These are phyloP conservation scores for Saccharomyces hybrid DNA, from an alignment of 1,139 yeast genomes.

Conservation along the genomic window DNA sequence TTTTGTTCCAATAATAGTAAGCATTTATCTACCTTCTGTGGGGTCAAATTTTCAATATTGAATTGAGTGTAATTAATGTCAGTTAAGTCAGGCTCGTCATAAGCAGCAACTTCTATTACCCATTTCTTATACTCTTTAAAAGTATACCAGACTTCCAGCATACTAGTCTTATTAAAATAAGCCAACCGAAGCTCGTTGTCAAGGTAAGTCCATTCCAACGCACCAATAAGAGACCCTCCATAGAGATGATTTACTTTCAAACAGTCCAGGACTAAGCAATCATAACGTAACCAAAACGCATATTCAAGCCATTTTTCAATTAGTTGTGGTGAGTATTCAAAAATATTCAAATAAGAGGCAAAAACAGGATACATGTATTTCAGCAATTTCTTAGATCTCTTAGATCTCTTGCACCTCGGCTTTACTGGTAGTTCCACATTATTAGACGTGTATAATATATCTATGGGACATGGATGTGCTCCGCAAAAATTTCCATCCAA, in stretches of 20 bases:
- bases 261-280: conserved; percentile 25
- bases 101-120: conserved; percentile 11
- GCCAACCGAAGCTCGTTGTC: conserved; percentile 16
- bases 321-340: conserved; percentile 21
- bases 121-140: conserved; percentile 19
- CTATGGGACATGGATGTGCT: conserved; percentile 8
- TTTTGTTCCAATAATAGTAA: conserved; percentile 9
- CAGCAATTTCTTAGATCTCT: conserved; percentile 4
- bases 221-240: conserved; percentile 20
- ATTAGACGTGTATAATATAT: conserved; percentile 4
- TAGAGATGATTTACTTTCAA: conserved; percentile 22
- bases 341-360: conserved; percentile 17
- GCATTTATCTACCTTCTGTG: conserved; percentile 5
- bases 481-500: conserved; percentile 17
- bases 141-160: conserved; percentile 27
- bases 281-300: conserved; percentile 25
- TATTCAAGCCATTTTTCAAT: conserved; percentile 22
- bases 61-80: conserved; percentile 9
- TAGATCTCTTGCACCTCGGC: not conserved
- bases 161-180: conserved; percentile 15
- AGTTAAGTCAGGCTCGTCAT: conserved; percentile 7
- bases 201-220: conserved; percentile 21
- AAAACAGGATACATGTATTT: conserved; percentile 13
- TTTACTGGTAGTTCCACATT: conserved; percentile 6
- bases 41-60: conserved; percentile 13